Evolutionary conservation across 1,139 yeast genomes (phyloP).

Genomic region (Taiozyma sp.): DNA sequence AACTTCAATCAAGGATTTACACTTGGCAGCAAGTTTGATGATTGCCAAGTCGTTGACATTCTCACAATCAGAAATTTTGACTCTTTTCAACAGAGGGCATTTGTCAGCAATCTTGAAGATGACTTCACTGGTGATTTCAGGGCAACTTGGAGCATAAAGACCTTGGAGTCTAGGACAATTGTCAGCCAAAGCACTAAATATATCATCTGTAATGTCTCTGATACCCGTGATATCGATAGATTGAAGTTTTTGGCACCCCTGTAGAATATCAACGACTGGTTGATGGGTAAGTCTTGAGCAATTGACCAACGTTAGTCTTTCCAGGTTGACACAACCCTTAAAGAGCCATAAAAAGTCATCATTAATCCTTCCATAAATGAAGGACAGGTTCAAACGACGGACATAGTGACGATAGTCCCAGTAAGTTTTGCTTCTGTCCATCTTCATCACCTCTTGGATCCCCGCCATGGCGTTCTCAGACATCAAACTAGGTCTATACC

Average conservation of each 20-base stretch:
- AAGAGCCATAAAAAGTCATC: constrained; percentile 57
- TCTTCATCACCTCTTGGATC: constrained; percentile 50
- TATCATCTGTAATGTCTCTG: constrained; percentile 60
- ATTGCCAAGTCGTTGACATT: constrained; percentile 68
- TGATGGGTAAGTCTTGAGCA: constrained; percentile 62
- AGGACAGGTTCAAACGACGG: constrained; percentile 75
- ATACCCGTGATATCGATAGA: constrained; percentile 91
- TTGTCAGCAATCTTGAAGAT: constrained; percentile 52
- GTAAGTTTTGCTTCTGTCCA: constrained; percentile 44
- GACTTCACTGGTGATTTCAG: constrained; percentile 60
- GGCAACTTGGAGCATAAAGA: constrained; percentile 84
- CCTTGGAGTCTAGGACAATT: constrained; percentile 83
- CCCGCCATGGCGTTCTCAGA: constrained; percentile 43
- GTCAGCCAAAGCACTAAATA: constrained; percentile 64
- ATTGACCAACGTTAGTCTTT: constrained; percentile 79
- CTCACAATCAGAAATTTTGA: constrained; percentile 72
- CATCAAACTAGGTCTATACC: constrained; percentile 86
- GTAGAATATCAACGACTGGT: constrained; percentile 59
- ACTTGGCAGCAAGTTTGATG: constrained; percentile 56
- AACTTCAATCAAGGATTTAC: constrained; percentile 82
- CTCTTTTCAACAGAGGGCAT: constrained; percentile 77
- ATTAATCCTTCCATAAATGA: constrained; percentile 63
- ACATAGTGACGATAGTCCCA: constrained; percentile 76
- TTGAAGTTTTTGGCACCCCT: constrained; percentile 66
- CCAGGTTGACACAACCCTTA: constrained; percentile 68